These are phyloP conservation scores for Fusarium camptoceras DNA, from an alignment of 2,329 filamentous ascomycete genomes.

Conservation along the genomic window DNA sequence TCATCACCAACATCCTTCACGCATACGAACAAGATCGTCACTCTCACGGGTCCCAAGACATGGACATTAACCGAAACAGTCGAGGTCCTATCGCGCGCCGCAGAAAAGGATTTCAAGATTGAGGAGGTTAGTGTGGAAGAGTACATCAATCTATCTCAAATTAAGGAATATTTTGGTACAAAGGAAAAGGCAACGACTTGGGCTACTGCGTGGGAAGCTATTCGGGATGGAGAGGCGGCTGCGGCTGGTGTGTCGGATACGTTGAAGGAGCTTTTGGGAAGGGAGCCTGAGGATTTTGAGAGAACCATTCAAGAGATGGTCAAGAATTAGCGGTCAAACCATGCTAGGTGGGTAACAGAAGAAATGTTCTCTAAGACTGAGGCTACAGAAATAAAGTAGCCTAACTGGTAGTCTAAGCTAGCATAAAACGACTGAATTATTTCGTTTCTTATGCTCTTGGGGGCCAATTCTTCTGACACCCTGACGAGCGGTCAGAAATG, in stretches of 20 bases:
- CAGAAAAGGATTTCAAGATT: background rate
- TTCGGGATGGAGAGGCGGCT: constrained; percentile 27
- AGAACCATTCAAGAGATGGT: constrained; percentile 13
- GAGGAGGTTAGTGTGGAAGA: constrained; percentile 27
- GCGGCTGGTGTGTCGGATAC: constrained; percentile 10
- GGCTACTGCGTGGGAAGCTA: constrained; percentile 39
- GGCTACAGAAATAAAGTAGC: background rate
- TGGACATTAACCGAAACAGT: constrained; percentile 20
- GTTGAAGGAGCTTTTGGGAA: constrained; percentile 5
- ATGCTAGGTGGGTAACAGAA: background rate
- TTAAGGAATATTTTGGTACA: constrained; percentile 11
- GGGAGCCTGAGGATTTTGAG: constrained; percentile 30
- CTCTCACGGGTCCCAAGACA: constrained; percentile 6
- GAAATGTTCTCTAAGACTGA: too few relatives aligned
- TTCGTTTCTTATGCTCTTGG: too few relatives aligned
- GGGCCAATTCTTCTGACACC: too few relatives aligned
- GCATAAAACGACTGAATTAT: too few relatives aligned
- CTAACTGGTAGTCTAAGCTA: background rate
- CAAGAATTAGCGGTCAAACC: background rate
- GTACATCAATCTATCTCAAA: constrained; percentile 16
- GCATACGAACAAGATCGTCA: constrained; percentile 16
- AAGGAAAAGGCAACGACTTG: constrained; percentile 14
- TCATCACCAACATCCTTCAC: background rate
- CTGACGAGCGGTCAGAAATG: background rate
- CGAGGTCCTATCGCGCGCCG: background rate